Percentiles rank a stretch among this genome's conserved stretches.
These are phyloP conservation scores for Gomphus bonarii DNA, from an alignment of 1,284 basidiomycete genomes.

Conservation along the genomic window DNA sequence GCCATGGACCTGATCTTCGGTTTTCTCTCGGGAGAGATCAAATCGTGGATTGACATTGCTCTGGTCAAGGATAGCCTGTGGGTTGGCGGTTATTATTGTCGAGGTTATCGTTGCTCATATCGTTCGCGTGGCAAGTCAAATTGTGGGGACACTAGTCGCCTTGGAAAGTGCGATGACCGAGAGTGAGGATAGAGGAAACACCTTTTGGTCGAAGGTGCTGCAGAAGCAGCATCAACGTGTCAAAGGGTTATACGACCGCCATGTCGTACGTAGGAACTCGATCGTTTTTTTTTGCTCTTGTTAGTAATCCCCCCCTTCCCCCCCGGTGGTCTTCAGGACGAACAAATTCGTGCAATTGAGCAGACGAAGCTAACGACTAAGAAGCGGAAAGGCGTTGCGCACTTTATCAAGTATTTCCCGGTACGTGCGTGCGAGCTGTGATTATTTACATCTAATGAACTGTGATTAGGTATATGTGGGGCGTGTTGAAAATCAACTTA, in stretches of 20 bases:
- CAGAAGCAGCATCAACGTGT: conserved; percentile 77
- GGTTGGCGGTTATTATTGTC: conserved; percentile 22
- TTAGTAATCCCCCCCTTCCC: too few relatives aligned
- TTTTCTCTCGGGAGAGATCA: conserved; percentile 78
- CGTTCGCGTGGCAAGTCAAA: conserved; percentile 42
- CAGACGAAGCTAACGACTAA: conserved; percentile 85
- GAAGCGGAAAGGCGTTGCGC: conserved; percentile 88
- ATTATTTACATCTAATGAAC: neutral
- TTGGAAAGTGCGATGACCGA: conserved; percentile 75
- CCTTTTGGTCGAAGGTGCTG: conserved; percentile 64
- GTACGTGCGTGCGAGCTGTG: conserved; percentile 22
- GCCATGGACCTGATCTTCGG: conserved; percentile 95
- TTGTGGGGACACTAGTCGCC: conserved; percentile 75
- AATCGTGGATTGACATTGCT: conserved; percentile 76
- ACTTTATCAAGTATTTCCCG: conserved; percentile 90
- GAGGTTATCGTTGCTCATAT: neutral
- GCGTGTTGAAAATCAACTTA: conserved; percentile 80
- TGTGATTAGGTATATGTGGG: conserved; percentile 52
- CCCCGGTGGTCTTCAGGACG: conserved; percentile 43
- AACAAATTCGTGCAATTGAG: conserved; percentile 86
- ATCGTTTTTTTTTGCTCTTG: neutral
- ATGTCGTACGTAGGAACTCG: conserved; percentile 48
- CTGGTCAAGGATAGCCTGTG: conserved; percentile 72
- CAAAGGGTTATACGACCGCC: conserved; percentile 63
- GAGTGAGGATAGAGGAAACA: conserved; percentile 68